Percentiles rank a stretch among this genome's conserved stretches.
These are phyloP conservation scores for Coemansia sp. DNA, from an alignment of 192 early-diverging fungal genomes.

Conservation along the genomic window DNA sequence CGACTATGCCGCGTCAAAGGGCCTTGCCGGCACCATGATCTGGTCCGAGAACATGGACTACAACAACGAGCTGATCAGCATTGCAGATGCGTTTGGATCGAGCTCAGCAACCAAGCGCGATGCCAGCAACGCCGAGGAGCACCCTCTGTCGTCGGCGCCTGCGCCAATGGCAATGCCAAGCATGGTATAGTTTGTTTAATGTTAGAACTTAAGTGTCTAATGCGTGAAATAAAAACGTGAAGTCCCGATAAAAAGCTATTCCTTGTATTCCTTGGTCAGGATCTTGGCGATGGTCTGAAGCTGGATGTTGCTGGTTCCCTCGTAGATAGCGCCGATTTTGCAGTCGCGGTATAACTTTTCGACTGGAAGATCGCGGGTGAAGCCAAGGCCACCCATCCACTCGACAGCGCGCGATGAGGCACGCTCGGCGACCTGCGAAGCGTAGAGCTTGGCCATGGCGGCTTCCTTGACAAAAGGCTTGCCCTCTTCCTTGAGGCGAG, in stretches of 20 bases:
- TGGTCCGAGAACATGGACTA: too few species aligned
- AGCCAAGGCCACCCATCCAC: slow-evolving; percentile 98
- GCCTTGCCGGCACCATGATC: too few species aligned
- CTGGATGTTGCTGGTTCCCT: slow-evolving; percentile 95
- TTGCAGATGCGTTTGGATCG: slow-evolving; percentile 9
- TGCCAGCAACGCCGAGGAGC: neutral
- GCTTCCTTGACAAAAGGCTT: slow-evolving; percentile 93
- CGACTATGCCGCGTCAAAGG: too few species aligned
- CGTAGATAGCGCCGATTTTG: slow-evolving; percentile 98
- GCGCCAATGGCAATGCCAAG: slow-evolving; percentile 4
- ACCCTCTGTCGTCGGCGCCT: slow-evolving; percentile 2
- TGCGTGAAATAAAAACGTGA: neutral
- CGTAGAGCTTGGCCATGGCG: slow-evolving; percentile 97
- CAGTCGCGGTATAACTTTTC: slow-evolving; percentile 97
- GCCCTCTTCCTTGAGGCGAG: slow-evolving; percentile 90
- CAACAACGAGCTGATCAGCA: too few species aligned
- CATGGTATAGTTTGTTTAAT: neutral
- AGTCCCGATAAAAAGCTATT: neutral
- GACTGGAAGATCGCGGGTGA: slow-evolving; percentile 85
- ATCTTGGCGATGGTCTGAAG: slow-evolving; percentile 88
- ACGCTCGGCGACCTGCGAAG: slow-evolving; percentile 91
- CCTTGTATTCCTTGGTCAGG: slow-evolving; percentile 37
- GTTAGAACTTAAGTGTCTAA: neutral
- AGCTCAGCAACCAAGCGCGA: neutral
- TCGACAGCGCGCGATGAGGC: slow-evolving; percentile 88